Evolutionary conservation across 2,329 filamentous ascomycete species (phyloP).

Genomic region (Paramyrothecium roridum): DNA sequence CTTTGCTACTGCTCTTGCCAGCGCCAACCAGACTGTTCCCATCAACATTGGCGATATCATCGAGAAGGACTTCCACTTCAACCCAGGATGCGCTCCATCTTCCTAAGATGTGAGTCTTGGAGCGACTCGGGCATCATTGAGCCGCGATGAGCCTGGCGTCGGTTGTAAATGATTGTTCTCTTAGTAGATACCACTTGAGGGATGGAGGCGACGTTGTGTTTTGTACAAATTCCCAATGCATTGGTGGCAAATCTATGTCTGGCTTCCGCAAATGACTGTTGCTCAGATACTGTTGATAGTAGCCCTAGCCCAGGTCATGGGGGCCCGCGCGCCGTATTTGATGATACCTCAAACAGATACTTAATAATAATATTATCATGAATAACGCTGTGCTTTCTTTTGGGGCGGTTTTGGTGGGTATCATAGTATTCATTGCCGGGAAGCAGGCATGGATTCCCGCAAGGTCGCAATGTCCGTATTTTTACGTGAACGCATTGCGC

Average conservation of each 20-base stretch:
- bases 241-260: neutral
- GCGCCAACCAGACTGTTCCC: slow-evolving; percentile 46
- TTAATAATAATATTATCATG: slow-evolving; percentile 9
- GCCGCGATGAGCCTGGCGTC: neutral
- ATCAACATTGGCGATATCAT: slow-evolving; percentile 49
- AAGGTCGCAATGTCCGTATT: no score
- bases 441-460: neutral
- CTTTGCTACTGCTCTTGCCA: slow-evolving; percentile 51
- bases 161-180: neutral
- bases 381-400: slow-evolving; percentile 10
- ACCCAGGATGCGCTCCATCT: slow-evolving; percentile 19
- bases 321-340: neutral
- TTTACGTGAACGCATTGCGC: neutral
- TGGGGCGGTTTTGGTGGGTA: slow-evolving; percentile 4
- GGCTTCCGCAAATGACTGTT: neutral
- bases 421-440: slow-evolving; percentile 1
- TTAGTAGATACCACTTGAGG: neutral
- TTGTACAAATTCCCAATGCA: neutral
- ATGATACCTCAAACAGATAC: slow-evolving; percentile 2
- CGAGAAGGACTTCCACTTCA: slow-evolving; percentile 23
- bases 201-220: neutral
- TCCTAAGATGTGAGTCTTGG: neutral
- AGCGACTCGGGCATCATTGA: neutral
- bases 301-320: neutral
- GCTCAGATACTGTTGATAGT: neutral